Conservation (phyloP, 257 asterid genomes). For the Phtheirospermum japonicum region DNA sequence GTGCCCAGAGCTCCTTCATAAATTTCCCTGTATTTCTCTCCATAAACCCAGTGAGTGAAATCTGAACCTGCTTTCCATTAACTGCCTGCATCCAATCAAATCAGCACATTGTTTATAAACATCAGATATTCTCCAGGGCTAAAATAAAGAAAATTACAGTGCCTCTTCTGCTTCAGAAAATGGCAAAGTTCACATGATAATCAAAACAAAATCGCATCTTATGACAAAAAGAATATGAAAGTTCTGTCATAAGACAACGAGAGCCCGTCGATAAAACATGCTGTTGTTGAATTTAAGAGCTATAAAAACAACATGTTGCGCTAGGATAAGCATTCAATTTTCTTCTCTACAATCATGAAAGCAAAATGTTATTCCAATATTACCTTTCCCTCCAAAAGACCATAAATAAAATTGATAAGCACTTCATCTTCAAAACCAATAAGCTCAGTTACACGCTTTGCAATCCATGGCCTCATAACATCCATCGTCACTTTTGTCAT, state of each 20-base stretch:
- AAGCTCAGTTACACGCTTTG: constrained; percentile 93
- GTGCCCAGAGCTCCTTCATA: constrained; percentile 93
- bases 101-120: constrained; percentile 13
- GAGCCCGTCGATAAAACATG: constrained; percentile 12
- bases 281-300: constrained; percentile 18
- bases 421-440: constrained; percentile 99
- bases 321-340: neutral
- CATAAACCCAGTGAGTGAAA: constrained; percentile 95
- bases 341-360: neutral
- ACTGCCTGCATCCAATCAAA: constrained; percentile 61
- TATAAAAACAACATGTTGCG: constrained; percentile 2
- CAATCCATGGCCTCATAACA: constrained; percentile 97
- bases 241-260: neutral
- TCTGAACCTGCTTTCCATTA: constrained; percentile 90
- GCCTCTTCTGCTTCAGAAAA: constrained; percentile 3
- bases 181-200: neutral
- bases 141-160: neutral
- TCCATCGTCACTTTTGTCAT: constrained; percentile 90
- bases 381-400: constrained; percentile 95
- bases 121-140: constrained; percentile 1
- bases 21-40: constrained; percentile 98
- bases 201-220: constrained; percentile 11
- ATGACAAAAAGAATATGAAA: neutral
- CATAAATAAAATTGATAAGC: constrained; percentile 83
- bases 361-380: neutral